These are phyloP conservation scores for Rosa chinensis DNA, from an alignment of 306 rosid species.

Conservation along the genomic window DNA sequence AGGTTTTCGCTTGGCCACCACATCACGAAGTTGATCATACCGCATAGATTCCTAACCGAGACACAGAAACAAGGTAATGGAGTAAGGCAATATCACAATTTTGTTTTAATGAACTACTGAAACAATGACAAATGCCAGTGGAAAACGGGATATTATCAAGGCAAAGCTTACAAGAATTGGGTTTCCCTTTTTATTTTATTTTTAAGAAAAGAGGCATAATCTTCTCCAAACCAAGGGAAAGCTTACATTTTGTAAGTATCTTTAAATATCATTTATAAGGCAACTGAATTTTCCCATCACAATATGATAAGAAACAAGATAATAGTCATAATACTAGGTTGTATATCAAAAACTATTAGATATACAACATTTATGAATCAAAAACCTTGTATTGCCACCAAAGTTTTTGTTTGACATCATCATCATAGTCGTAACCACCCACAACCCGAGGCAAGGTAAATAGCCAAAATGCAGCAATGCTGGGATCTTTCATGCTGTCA, in stretches of 20 bases:
- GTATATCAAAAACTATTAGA: background rate
- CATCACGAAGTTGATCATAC: conserved; percentile 87
- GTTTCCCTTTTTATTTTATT: too few relatives aligned
- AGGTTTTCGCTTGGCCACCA: conserved; percentile 79
- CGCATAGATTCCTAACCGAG: conserved; percentile 67
- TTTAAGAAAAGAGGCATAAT: background rate
- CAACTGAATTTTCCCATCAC: background rate
- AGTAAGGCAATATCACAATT: conserved; percentile 20
- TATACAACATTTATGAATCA: conserved; percentile 2
- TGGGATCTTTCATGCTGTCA: conserved; percentile 94
- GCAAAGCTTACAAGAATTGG: background rate
- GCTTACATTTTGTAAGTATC: background rate
- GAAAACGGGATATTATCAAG: background rate
- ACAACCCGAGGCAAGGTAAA: conserved; percentile 80
- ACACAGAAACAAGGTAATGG: conserved; percentile 12
- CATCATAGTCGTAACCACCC: conserved; percentile 82
- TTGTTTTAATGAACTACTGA: background rate
- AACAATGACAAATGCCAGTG: background rate
- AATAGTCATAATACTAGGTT: background rate
- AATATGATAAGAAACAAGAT: conserved; percentile 3
- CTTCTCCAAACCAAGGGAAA: background rate
- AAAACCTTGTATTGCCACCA: conserved; percentile 94
- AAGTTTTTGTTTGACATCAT: conserved; percentile 77
- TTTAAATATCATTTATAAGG: background rate
- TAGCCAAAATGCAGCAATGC: conserved; percentile 96